These are phyloP conservation scores for Herpetospermum pedunculosum DNA, from an alignment of 306 rosid species.

Conservation along the genomic window DNA sequence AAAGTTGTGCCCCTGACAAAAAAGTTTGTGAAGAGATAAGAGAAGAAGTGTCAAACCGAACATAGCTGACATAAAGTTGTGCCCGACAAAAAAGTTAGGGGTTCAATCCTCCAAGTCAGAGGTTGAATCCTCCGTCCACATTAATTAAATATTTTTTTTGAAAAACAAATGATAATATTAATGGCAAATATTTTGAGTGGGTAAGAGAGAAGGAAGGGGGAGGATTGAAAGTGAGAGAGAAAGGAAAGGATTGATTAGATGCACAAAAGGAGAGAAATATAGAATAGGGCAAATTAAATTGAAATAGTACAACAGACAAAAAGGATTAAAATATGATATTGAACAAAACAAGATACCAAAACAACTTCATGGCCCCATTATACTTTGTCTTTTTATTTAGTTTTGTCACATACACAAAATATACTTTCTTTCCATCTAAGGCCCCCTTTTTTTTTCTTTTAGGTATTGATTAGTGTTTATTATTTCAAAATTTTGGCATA, in stretches of 20 bases:
- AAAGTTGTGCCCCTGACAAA: too few species aligned
- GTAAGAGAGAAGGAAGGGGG: background rate
- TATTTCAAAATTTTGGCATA: background rate
- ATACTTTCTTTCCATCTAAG: background rate
- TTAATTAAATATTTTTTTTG: too few species aligned
- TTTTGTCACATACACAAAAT: background rate
- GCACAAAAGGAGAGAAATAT: background rate
- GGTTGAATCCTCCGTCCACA: too few species aligned
- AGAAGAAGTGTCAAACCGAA: too few species aligned
- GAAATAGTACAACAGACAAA: constrained; percentile 28
- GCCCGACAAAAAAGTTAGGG: too few species aligned
- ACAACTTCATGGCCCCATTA: constrained; percentile 49
- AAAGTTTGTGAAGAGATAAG: too few species aligned
- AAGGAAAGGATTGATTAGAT: background rate
- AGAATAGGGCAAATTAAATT: background rate
- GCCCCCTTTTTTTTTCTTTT: background rate
- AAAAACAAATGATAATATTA: background rate
- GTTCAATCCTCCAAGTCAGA: too few species aligned
- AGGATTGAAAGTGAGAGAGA: background rate
- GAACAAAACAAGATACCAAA: constrained; percentile 32
- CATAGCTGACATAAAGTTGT: too few species aligned
- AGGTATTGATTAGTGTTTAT: background rate
- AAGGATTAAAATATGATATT: constrained; percentile 23
- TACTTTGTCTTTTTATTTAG: constrained; percentile 18
- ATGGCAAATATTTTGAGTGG: background rate